These are phyloP conservation scores for Mycena chlorophos DNA, from an alignment of 768 basidiomycete genomes.

Conservation along the genomic window DNA sequence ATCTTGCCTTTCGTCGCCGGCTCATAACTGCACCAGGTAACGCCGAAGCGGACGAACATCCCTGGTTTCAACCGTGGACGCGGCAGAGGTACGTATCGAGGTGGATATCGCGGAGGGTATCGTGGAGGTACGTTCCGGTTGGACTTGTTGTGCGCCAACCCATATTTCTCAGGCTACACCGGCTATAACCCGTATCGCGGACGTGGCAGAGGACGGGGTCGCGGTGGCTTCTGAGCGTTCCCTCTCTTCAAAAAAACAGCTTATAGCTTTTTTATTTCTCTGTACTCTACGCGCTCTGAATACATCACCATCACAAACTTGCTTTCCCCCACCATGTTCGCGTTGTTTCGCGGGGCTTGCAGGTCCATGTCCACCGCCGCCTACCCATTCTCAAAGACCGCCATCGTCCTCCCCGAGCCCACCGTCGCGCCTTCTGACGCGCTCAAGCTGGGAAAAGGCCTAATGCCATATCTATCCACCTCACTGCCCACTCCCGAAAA, in stretches of 20 bases:
- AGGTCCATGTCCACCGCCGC: slow-evolving; percentile 49
- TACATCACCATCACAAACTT: slow-evolving; percentile 5
- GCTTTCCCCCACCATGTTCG: slow-evolving; percentile 35
- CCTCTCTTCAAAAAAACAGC: neutral
- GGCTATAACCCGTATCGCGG: slow-evolving; percentile 66
- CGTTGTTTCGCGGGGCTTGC: slow-evolving; percentile 36
- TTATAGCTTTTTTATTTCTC: slow-evolving; percentile 6
- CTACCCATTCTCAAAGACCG: slow-evolving; percentile 78
- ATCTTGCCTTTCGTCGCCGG: neutral
- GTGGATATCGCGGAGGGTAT: slow-evolving; percentile 56
- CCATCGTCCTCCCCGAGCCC: slow-evolving; percentile 51
- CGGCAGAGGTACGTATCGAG: slow-evolving; percentile 69
- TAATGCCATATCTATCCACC: slow-evolving; percentile 73
- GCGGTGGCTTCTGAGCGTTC: slow-evolving; percentile 54
- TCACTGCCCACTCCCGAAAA: slow-evolving; percentile 69
- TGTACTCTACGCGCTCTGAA: slow-evolving; percentile 6
- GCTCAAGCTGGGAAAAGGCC: slow-evolving; percentile 67
- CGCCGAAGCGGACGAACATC: slow-evolving; percentile 92
- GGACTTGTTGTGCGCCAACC: neutral
- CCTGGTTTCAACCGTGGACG: slow-evolving; percentile 88
- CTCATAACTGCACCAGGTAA: slow-evolving; percentile 58
- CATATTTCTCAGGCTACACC: slow-evolving; percentile 30
- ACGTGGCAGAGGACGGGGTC: slow-evolving; percentile 78
- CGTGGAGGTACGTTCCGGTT: slow-evolving; percentile 44
- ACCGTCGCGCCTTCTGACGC: slow-evolving; percentile 42